Base-by-base conservation (phyloP, 345 rosid species). In the Barbarea vulgaris region DNA sequence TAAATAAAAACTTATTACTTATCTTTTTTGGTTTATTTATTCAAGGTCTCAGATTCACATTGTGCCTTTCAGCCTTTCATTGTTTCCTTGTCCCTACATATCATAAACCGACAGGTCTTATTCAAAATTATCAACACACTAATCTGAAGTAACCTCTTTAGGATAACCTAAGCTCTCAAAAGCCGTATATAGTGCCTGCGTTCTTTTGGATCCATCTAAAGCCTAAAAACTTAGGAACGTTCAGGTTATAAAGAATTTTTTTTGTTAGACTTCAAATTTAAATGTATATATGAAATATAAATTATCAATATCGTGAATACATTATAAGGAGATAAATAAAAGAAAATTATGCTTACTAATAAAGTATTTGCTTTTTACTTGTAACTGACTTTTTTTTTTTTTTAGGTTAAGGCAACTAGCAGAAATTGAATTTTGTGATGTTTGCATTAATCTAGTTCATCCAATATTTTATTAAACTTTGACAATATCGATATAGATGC, bases 71-170 rank as follows among this genome's bases (percentile, higher is more conserved):
- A 44, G 48, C 19, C 47, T 42, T 42, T 28, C 5, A n/a, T n/a
- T 65, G 56, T 65, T 30, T 47, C 44, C 28, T 42, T 24, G 61
- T 52, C 72, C 72, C 62, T 53, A 24, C 51, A 10, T 53, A 37
- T 53, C 33, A 68, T 53, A 53, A 53, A 37, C 59, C 51, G 61
- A 53, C 61, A 37, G 5, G 10, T 67, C 50, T 37, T 67, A 66
- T 50, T 57, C n/a, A n/a, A 33, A 67, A 67, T 24, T 18, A 67
- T 67, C 62, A 7, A 24, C 72, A 36, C 28, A 25, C 61, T 68
- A 24, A 36, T 52, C 15, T 52, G 34, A 24, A 52, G 50, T 36
- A 55, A 67, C 31, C 17, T 67, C 34, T 67, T 51, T 36, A 15
- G 19, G 33, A 36, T 52, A 34, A 22, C 34, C 7, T 21, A 39